phyloP scores from a whole-genome alignment of 164 flowering plant species.

The Pachysandra terminalis region DNA sequence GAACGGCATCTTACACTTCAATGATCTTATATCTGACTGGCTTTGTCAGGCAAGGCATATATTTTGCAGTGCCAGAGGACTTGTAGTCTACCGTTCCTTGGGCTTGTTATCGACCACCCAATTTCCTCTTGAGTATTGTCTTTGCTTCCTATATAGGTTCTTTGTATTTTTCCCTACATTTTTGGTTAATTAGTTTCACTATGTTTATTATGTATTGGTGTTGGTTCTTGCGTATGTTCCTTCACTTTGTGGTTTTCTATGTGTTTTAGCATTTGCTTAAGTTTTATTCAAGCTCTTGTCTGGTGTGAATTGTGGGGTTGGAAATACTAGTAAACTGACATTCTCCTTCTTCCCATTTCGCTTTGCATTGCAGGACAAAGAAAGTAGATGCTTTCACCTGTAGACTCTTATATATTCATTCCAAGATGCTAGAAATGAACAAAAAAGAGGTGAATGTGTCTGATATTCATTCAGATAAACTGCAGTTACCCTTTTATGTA shows the following conservation, averaged over 20 bases:
- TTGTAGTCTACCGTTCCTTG: not conserved
- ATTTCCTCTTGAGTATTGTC: not conserved
- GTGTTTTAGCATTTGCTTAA: not conserved
- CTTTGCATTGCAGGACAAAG: slow-evolving; percentile 62
- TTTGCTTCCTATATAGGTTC: not conserved
- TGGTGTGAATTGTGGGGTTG: slow-evolving; percentile 2
- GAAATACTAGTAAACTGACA: slow-evolving; percentile 8
- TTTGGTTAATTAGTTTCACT: not conserved
- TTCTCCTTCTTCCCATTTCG: not conserved
- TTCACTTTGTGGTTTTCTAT: not conserved
- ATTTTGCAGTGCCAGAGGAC: not conserved
- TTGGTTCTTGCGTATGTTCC: not conserved
- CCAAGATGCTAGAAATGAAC: slow-evolving; percentile 70
- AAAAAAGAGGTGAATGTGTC: slow-evolving; percentile 63
- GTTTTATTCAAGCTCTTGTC: not conserved
- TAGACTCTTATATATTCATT: slow-evolving; percentile 86
- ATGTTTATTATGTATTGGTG: not conserved
- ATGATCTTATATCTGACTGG: no score
- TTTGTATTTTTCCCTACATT: no score
- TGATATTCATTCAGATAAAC: slow-evolving; percentile 4
- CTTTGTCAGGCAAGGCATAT: no score
- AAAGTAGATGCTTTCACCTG: slow-evolving; percentile 82
- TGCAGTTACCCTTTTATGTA: not conserved
- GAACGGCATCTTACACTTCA: no score
- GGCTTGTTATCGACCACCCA: not conserved